These are phyloP conservation scores for Ceriops zippeliana DNA, from an alignment of 345 rosid genomes.

Conservation along the genomic window DNA sequence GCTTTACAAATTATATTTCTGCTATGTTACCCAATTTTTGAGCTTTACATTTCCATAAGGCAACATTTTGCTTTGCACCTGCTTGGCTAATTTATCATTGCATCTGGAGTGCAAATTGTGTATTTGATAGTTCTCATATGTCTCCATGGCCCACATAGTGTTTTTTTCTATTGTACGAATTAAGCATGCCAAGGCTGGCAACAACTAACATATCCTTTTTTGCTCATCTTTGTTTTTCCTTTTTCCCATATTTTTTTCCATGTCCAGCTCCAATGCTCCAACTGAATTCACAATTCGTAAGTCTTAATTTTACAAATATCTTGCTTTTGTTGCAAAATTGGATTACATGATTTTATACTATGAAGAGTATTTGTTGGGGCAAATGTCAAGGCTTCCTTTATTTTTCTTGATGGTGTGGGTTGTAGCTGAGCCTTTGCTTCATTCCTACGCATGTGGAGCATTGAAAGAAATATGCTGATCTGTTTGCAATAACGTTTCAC, in stretches of 20 bases:
- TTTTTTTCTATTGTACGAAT: not conserved
- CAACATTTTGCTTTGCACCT: not conserved
- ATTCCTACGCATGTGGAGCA: not conserved
- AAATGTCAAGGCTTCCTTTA: not conserved
- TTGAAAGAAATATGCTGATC: constrained; percentile 6
- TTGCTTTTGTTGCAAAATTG: constrained; percentile 1
- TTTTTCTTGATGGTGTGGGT: not conserved
- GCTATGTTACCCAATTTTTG: not conserved
- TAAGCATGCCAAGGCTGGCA: not conserved
- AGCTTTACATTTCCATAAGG: not conserved
- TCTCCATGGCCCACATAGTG: not conserved
- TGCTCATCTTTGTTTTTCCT: not conserved
- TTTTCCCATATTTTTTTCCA: not conserved
- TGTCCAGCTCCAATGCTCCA: constrained; percentile 59
- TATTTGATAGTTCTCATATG: not conserved
- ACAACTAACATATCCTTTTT: constrained; percentile 6
- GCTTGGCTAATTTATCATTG: not conserved
- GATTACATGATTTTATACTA: not conserved
- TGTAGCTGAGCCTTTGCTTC: not conserved
- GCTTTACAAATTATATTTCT: not conserved
- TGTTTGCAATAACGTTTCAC: constrained; percentile 8
- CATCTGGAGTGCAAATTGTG: not conserved
- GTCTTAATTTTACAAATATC: constrained; percentile 21
- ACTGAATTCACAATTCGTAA: constrained; percentile 89
- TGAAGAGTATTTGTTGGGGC: not conserved